phyloP scores from a whole-genome alignment of 2,329 filamentous ascomycete species.

The Mycosphaerella sp. region DNA sequence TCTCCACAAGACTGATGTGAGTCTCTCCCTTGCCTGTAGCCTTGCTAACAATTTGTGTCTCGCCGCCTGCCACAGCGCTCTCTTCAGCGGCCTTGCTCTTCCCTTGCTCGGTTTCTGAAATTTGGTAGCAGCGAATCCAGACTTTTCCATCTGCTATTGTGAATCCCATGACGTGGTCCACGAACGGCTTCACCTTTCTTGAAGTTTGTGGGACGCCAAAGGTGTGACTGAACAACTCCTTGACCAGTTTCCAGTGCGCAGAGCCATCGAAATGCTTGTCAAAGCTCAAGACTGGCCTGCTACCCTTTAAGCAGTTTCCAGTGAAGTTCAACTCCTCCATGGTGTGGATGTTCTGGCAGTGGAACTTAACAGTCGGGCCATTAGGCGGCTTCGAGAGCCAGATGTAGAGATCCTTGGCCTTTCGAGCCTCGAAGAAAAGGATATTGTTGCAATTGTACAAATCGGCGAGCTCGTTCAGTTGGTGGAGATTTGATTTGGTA shows the following conservation, averaged over 20 bases:
- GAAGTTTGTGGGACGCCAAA: conserved; percentile 89
- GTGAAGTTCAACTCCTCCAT: conserved; percentile 97
- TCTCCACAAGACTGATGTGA: conserved; percentile 80
- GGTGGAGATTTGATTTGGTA: conserved; percentile 78
- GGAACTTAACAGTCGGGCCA: conserved; percentile 67
- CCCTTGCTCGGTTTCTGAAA: conserved; percentile 70
- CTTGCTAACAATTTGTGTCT: conserved; percentile 37
- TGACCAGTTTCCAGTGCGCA: conserved; percentile 74
- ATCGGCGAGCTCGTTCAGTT: conserved; percentile 69
- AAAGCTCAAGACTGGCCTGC: conserved; percentile 84
- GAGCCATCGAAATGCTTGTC: conserved; percentile 67
- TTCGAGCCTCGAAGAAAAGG: conserved; percentile 91
- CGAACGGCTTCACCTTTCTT: conserved; percentile 87
- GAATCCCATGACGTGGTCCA: conserved; percentile 92
- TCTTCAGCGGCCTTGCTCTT: conserved; percentile 42
- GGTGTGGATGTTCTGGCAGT: conserved; percentile 74
- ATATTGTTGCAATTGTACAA: conserved; percentile 93
- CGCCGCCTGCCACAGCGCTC: conserved; percentile 34
- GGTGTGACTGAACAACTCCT: conserved; percentile 81
- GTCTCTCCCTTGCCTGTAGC: conserved; percentile 50
- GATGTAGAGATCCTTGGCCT: conserved; percentile 88
- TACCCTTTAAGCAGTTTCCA: conserved; percentile 93
- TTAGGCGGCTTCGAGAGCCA: conserved; percentile 92
- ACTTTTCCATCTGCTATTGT: conserved; percentile 88
- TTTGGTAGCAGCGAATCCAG: conserved; percentile 93